Evolutionary conservation across 2,329 filamentous ascomycete genomes (phyloP), one percentile per base, ranked within the genome.

Genomic region (Lomentospora prolificans): DNA sequence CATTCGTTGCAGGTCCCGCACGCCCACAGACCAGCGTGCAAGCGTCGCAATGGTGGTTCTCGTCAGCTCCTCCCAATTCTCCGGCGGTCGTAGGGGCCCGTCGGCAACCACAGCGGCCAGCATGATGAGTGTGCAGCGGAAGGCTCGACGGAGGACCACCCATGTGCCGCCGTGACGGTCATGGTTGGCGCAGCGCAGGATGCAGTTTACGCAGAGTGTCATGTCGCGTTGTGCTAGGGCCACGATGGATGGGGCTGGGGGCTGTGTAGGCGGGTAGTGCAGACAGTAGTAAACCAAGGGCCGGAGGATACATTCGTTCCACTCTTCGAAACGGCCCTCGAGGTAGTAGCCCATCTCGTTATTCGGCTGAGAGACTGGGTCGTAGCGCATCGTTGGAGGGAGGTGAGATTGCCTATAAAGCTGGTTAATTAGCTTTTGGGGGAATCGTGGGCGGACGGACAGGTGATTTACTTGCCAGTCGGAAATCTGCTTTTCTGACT

Each of bases 261-360:
- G 52, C 9, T 28, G 25, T 17, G 24, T 24, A 10, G 30, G 31
- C 2, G 56, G 52, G 3, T 36, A 14, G 50, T 61, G 59, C 6
- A 61, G 53, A 7, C 50, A 59, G 48, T 50, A 60, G 54, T 60
- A 61, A 4, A 58, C 52, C 6, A 60, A 17, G 19, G 58, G 59
- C 8, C 60, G 53, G 25, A 60, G 57, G 3, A 57, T 57, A 19
- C 53, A 57, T 25, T 61, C 58, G 22, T 57, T 57, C 58, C 59
- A 61, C 6, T 53, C 51, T 17, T 57, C 41, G 12, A 57, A 56
- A 7, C 60, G 56, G 28, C 57, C 57, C 31, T 60, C 54, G 2
- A 61, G 53, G 24, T 57, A 56, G 30, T 53, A 53, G n/a, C 55
- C 55, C 51, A 58, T 53, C 25, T 61, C 60, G n/a, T 61, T 56